phyloP scores from a whole-genome alignment of 768 basidiomycete species.

The Phlegmacium glaucopus region DNA sequence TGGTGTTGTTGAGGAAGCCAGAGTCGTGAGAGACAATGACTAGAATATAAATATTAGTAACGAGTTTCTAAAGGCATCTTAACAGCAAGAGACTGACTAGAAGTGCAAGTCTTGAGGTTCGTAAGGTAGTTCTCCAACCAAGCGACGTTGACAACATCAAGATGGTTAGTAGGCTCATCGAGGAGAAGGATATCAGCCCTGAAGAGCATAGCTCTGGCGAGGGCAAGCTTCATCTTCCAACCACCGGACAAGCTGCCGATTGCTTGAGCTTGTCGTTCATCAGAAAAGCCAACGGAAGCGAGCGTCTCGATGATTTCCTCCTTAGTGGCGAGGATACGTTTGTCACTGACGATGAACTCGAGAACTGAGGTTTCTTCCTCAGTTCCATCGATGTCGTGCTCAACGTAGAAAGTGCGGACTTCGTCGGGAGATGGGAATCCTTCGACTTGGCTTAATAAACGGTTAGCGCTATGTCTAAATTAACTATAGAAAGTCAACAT shows the following conservation, averaged over 20 bases:
- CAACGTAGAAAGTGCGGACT: conserved; percentile 98
- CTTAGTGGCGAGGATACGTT: conserved; percentile 69
- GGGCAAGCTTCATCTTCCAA: conserved; percentile 99
- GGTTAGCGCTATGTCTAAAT: too few species aligned
- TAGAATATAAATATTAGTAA: conserved; percentile 21
- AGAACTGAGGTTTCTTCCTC: conserved; percentile 91
- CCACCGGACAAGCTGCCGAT: conserved; percentile 95
- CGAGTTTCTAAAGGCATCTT: background rate
- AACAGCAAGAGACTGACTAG: conserved; percentile 50
- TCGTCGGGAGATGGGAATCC: conserved; percentile 97
- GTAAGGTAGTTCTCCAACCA: conserved; percentile 97
- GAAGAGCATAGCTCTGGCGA: conserved; percentile 97
- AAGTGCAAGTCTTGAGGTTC: conserved; percentile 86
- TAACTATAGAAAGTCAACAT: too few species aligned
- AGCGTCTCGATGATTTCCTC: conserved; percentile 79
- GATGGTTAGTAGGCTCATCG: conserved; percentile 95
- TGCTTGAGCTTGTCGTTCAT: conserved; percentile 78
- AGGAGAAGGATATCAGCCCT: conserved; percentile 95
- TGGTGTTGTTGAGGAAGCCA: conserved; percentile 95
- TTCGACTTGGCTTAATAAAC: conserved; percentile 69
- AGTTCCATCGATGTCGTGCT: conserved; percentile 97
- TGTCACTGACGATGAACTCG: conserved; percentile 82
- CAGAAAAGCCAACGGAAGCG: conserved; percentile 88
- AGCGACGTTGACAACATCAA: conserved; percentile 96
- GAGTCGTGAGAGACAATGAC: conserved; percentile 99